These are phyloP conservation scores for Podospora comata DNA, from an alignment of 495 filamentous ascomycete species.

Conservation along the genomic window DNA sequence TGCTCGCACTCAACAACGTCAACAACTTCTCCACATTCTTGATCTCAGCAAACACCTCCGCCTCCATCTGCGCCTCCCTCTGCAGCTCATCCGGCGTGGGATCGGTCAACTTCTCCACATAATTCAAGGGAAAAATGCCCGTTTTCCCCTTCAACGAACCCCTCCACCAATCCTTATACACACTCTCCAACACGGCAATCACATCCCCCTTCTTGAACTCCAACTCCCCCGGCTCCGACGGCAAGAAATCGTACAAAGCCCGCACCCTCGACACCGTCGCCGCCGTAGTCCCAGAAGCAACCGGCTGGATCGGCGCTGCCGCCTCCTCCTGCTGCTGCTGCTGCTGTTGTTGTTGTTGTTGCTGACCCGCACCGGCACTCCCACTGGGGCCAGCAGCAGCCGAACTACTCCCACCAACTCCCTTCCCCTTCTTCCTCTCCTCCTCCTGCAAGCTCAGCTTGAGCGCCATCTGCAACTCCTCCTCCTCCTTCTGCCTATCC, in stretches of 20 bases:
- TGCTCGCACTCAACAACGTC: slow-evolving; percentile 90
- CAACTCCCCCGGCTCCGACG: slow-evolving; percentile 88
- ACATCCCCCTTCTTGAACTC: slow-evolving; percentile 96
- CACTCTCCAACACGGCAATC: slow-evolving; percentile 94
- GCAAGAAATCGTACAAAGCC: slow-evolving; percentile 90
- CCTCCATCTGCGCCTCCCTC: slow-evolving; percentile 94
- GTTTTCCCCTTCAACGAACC: slow-evolving; percentile 90
- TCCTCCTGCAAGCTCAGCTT: slow-evolving; percentile 88
- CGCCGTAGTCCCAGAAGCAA: slow-evolving; percentile 70
- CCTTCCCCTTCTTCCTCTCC: slow-evolving; percentile 44
- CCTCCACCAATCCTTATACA: slow-evolving; percentile 99
- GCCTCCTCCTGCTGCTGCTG: slow-evolving; percentile 31
- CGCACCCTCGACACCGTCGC: slow-evolving; percentile 93
- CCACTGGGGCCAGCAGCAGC: slow-evolving; percentile 28
- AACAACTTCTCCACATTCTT: slow-evolving; percentile 98
- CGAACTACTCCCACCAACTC: slow-evolving; percentile 24
- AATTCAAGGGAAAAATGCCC: slow-evolving; percentile 97
- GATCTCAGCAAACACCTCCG: slow-evolving; percentile 96
- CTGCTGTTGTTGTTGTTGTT: slow-evolving; percentile 25
- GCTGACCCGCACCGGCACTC: not conserved
- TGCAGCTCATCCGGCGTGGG: slow-evolving; percentile 93
- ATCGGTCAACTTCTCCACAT: slow-evolving; percentile 95
- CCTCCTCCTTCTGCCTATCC: slow-evolving; percentile 94
- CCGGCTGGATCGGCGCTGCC: slow-evolving; percentile 39
- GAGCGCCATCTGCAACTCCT: slow-evolving; percentile 94